These are phyloP conservation scores for Takashimella koratensis DNA, from an alignment of 1,284 basidiomycete genomes.

Conservation along the genomic window DNA sequence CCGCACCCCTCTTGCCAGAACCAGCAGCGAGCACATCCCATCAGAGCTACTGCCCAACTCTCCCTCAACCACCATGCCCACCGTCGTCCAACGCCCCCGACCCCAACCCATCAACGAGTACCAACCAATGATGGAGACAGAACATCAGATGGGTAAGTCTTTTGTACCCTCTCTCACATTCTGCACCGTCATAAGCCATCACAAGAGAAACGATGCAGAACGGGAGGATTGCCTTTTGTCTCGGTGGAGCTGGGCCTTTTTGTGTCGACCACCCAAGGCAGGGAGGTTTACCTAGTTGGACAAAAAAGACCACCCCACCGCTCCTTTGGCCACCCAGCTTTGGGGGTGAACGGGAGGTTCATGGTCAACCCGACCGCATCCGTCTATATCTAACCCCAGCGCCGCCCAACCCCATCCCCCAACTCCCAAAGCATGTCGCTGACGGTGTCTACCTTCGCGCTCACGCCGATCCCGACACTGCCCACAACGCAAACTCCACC, in stretches of 20 bases:
- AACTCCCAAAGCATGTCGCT: constrained; percentile 17
- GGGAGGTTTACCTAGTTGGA: not conserved
- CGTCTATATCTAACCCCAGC: not conserved
- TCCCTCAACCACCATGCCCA: no score
- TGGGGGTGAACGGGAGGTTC: not conserved
- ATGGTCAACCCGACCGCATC: not conserved
- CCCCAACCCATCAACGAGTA: no score
- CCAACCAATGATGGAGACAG: no score
- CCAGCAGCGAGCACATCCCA: no score
- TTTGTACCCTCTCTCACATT: no score
- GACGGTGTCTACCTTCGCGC: constrained; percentile 9
- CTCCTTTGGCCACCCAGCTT: not conserved
- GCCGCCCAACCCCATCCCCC: not conserved
- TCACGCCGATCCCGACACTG: constrained; percentile 4
- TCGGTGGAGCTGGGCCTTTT: not conserved
- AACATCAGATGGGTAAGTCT: no score
- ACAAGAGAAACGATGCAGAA: no score
- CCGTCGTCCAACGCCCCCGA: no score
- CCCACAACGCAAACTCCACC: constrained; percentile 23
- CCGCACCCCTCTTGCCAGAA: no score
- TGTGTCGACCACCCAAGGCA: not conserved
- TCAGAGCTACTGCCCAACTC: no score
- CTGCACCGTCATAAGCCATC: no score
- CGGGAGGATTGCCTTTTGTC: no score
- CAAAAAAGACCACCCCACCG: not conserved